Base-by-base conservation (phyloP, 495 filamentous ascomycete genomes). In the Clohesyomyces aquaticus region DNA sequence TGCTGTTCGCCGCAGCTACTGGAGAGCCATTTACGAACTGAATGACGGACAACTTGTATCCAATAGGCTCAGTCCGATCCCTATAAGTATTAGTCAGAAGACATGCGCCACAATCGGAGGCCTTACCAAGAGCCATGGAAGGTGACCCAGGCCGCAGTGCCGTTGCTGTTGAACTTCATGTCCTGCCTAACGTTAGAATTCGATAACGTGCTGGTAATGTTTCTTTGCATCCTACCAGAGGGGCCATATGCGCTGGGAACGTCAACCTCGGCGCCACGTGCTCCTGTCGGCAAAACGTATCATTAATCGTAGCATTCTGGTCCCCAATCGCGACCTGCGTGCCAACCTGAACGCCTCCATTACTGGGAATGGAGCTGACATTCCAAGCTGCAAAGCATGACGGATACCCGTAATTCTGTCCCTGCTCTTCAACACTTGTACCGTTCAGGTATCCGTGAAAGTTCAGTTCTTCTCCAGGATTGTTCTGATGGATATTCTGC, bases 401-500 rank as follows among this genome's bases (percentile, higher is more conserved):
- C 4, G 89, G 89, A 68, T 91, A 91, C n/a, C 88, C 88, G 68
- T 83, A 84, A 71, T 88, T 87, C 18, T 63, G 62, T 16, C 79
- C 80, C 61, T 79, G 78, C 19, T 71, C 61, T 1, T 73, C 59
- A 19, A 71, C 76, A 18, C 65, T 18, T 0, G 82, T 77, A 1
- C 72, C 72, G 56, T 83, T 79, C 3, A 90, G 76, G 43, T 79
- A 79, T 1, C 88, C 89, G 14, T 87, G 84, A 73, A 79, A 89
- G 70, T 91, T 92, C 58, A 91, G 72, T 66, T 91, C 87, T 70
- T 91, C 89, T 12, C 84, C 87, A 0, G 89, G 89, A 65, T 91
- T 91, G 41, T 90, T 79, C 42, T 82, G 68, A 67, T 90, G 87
- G 35, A 90, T 81, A 62, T 90, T 86, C 19, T 73, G 60, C 0